phyloP scores from a whole-genome alignment of 331 rosid species.

The Quercus lobata region DNA sequence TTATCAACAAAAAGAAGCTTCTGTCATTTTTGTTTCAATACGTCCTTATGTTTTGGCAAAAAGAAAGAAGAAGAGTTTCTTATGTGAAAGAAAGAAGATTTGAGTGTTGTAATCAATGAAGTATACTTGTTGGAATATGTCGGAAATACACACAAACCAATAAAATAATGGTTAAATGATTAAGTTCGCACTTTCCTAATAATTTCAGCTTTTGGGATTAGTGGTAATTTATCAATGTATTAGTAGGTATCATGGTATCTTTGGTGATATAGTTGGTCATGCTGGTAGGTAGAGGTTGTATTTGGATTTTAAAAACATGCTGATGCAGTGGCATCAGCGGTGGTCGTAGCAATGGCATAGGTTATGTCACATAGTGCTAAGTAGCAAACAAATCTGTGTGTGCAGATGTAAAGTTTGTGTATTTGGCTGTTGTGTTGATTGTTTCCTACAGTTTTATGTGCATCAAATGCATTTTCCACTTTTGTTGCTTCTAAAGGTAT shows the following conservation, averaged over 20 bases:
- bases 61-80: no score
- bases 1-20: background rate
- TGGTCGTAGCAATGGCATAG: background rate
- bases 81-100: background rate
- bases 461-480: slow-evolving; percentile 1
- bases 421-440: background rate
- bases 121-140: no score
- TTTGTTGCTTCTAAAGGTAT: background rate
- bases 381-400: background rate
- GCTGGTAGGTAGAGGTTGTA: background rate
- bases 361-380: background rate
- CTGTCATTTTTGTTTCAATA: background rate
- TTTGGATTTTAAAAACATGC: background rate
- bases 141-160: no score
- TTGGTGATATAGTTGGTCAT: background rate
- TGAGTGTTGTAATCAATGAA: background rate
- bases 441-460: background rate
- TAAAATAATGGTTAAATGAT: no score
- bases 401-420: background rate
- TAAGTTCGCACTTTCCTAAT: no score
- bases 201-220: no score
- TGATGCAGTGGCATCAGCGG: background rate
- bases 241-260: background rate
- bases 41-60: background rate
- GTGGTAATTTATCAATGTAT: no score